Evolutionary conservation across 805 yeast species (phyloP).

Genomic region (Yamadazyma sp.): DNA sequence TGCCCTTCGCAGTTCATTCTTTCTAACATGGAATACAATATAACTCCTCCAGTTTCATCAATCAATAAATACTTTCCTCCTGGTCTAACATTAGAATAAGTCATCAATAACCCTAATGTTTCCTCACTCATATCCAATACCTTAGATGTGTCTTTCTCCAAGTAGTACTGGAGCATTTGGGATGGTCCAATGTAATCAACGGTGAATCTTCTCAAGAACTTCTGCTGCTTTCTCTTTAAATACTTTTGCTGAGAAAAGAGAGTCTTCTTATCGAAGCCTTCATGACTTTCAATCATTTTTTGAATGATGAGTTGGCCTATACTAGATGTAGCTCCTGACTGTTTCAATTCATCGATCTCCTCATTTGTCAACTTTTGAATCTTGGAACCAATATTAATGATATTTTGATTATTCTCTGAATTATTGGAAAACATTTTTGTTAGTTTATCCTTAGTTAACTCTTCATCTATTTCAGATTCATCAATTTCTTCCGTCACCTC

Average conservation of each 20-base stretch:
- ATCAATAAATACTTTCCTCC: slow-evolving; percentile 86
- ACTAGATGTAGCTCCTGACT: slow-evolving; percentile 58
- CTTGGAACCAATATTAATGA: slow-evolving; percentile 64
- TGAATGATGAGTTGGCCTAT: slow-evolving; percentile 78
- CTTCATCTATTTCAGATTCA: slow-evolving; percentile 33
- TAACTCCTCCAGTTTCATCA: slow-evolving; percentile 95
- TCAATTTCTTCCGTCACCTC: slow-evolving; percentile 28
- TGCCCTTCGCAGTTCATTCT: slow-evolving; percentile 79
- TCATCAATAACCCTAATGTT: slow-evolving; percentile 72
- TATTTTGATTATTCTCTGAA: slow-evolving; percentile 63
- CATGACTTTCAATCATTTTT: slow-evolving; percentile 79
- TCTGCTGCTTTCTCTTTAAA: slow-evolving; percentile 85
- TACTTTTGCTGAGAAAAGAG: slow-evolving; percentile 89
- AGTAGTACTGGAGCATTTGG: slow-evolving; percentile 67
- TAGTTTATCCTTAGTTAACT: slow-evolving; percentile 38
- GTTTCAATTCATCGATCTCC: slow-evolving; percentile 85
- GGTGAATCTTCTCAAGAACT: slow-evolving; percentile 82
- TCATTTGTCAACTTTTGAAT: slow-evolving; percentile 71
- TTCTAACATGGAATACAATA: slow-evolving; percentile 82
- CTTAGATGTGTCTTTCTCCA: slow-evolving; percentile 71
- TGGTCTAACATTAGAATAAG: slow-evolving; percentile 78
- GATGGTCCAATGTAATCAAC: slow-evolving; percentile 74
- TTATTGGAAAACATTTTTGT: slow-evolving; percentile 40
- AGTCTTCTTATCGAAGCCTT: slow-evolving; percentile 85
- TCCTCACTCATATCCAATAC: slow-evolving; percentile 85